These are phyloP conservation scores for Trypanosoma boissoni DNA, from an alignment of 208 protist species.

Conservation along the genomic window DNA sequence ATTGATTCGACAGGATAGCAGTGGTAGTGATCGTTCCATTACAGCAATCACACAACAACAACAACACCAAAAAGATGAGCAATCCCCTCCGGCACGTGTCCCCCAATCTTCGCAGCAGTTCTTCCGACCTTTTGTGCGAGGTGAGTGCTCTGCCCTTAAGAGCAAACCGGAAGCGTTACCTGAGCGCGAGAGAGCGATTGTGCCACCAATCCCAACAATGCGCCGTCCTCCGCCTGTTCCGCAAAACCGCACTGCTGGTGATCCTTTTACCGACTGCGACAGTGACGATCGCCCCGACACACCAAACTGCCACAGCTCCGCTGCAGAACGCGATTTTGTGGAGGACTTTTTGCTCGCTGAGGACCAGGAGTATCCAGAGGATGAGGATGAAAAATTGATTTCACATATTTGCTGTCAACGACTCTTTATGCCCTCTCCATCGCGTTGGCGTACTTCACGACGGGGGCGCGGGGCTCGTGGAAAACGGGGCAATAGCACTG, in stretches of 20 bases:
- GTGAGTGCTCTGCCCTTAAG: background rate
- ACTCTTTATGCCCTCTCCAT: constrained; percentile 15
- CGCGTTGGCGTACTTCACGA: constrained; percentile 14
- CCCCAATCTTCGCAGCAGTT: no score
- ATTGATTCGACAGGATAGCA: background rate
- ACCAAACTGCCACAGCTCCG: no score
- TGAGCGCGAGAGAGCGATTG: background rate
- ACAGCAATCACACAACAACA: background rate
- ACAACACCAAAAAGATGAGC: background rate
- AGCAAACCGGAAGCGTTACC: background rate
- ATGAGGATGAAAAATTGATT: background rate
- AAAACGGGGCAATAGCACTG: background rate
- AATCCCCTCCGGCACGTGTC: no score
- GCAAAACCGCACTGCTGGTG: background rate
- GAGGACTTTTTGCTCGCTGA: no score
- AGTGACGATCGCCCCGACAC: background rate
- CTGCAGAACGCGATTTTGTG: background rate
- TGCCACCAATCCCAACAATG: constrained; percentile 20
- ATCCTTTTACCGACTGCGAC: background rate
- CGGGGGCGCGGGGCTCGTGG: background rate
- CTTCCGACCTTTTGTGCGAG: background rate
- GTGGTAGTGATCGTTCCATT: background rate
- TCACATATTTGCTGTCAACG: constrained; percentile 6
- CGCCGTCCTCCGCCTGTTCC: constrained; percentile 20
- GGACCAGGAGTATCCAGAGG: background rate